These are phyloP conservation scores for Aspergillus bridgeri DNA, from an alignment of 495 filamentous ascomycete species.

Conservation along the genomic window DNA sequence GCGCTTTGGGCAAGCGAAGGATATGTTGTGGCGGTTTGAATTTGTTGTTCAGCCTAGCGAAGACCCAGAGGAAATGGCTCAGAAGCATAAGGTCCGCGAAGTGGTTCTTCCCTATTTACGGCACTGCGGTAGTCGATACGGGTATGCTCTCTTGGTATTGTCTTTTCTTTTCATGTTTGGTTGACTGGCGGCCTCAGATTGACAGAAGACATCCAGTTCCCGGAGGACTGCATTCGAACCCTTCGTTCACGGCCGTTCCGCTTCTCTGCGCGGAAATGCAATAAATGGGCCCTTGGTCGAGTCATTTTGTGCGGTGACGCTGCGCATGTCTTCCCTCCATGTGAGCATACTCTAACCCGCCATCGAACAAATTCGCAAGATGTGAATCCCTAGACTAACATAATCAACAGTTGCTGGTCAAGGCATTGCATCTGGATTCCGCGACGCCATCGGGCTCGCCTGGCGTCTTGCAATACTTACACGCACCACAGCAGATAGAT, in stretches of 20 bases:
- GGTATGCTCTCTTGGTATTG: constrained; percentile 17
- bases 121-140: constrained; percentile 29
- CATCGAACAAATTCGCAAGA: no score
- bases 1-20: constrained; percentile 41
- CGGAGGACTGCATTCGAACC: constrained; percentile 47
- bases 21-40: constrained; percentile 50
- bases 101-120: constrained; percentile 34
- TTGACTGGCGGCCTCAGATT: constrained; percentile 15
- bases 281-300: constrained; percentile 45
- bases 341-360: constrained; percentile 20
- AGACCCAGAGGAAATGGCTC: constrained; percentile 30
- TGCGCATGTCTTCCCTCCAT: constrained; percentile 56
- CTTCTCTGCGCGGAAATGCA: constrained; percentile 47
- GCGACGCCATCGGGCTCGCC: constrained; percentile 9
- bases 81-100: constrained; percentile 17
- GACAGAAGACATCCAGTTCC: constrained; percentile 34
- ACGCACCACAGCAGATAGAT: constrained; percentile 2
- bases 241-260: constrained; percentile 49
- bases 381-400: background rate
- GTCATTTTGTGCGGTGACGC: constrained; percentile 51
- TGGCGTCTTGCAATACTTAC: constrained; percentile 37
- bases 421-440: constrained; percentile 48
- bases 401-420: constrained; percentile 43
- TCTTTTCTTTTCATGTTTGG: background rate
- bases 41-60: constrained; percentile 35